Conservation (phyloP, 2,329 filamentous ascomycete species). For the Trichoderma polysporum region DNA sequence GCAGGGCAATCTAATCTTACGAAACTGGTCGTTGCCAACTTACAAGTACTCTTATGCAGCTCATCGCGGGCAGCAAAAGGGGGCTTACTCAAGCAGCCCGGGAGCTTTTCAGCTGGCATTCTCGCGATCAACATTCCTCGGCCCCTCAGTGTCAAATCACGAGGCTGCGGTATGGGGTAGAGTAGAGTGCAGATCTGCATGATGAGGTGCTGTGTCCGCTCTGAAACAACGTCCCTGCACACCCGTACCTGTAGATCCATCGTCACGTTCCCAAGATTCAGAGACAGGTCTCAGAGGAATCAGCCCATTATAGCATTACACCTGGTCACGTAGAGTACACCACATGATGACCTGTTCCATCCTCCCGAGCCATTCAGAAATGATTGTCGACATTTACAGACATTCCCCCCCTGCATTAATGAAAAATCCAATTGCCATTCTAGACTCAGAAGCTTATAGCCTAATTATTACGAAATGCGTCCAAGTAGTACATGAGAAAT, state of each 20-base stretch:
- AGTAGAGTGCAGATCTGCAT: not conserved
- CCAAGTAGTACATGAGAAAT: not conserved
- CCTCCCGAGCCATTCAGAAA: not conserved
- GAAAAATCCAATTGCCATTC: not conserved
- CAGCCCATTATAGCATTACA: not conserved
- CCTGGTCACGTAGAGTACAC: not conserved
- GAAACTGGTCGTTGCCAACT: not conserved
- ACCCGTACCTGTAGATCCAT: not conserved
- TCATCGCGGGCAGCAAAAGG: not conserved
- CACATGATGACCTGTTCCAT: constrained; percentile 2
- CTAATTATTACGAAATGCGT: not conserved
- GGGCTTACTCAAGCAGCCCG: not conserved
- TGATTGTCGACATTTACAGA: not conserved
- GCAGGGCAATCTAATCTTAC: not conserved
- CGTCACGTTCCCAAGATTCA: not conserved
- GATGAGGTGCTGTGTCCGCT: not conserved
- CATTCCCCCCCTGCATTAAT: not conserved
- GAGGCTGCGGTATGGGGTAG: not conserved
- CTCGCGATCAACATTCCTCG: constrained; percentile 1
- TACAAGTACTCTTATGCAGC: constrained; percentile 8
- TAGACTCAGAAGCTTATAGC: not conserved
- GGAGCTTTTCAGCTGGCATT: not conserved
- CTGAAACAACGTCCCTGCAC: not conserved
- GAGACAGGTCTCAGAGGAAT: not conserved
- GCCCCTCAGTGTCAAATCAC: constrained; percentile 4